Conservation (phyloP, 2,329 filamentous ascomycete species). For the Botrytis aclada region DNA sequence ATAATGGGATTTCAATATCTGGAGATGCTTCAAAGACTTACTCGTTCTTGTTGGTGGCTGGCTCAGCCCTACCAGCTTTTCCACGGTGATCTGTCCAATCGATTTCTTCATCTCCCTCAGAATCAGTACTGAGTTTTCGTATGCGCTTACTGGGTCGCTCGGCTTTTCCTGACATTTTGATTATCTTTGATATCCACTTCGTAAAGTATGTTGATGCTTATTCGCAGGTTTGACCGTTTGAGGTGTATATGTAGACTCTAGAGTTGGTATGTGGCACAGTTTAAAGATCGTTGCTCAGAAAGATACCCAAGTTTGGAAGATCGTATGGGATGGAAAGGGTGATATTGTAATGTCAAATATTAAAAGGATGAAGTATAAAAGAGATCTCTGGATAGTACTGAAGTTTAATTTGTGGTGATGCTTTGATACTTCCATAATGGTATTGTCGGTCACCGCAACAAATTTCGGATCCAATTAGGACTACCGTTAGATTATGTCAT, state of each 20-base stretch:
- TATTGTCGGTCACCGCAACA: background rate
- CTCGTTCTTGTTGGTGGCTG: slow-evolving; percentile 27
- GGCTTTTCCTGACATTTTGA: slow-evolving; percentile 29
- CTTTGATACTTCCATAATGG: slow-evolving; percentile 7
- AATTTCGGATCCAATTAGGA: slow-evolving; percentile 2
- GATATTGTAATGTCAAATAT: background rate
- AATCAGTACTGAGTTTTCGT: slow-evolving; percentile 35
- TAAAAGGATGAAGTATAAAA: background rate
- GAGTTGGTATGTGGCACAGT: slow-evolving; percentile 10
- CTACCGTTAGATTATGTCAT: slow-evolving; percentile 24
- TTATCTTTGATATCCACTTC: slow-evolving; percentile 8
- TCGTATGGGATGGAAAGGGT: background rate
- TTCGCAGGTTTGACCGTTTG: background rate
- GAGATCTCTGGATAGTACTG: background rate
- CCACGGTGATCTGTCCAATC: slow-evolving; percentile 28
- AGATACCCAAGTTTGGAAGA: background rate
- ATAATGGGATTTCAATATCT: slow-evolving; percentile 11
- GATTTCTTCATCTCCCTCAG: slow-evolving; percentile 29
- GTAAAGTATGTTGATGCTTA: slow-evolving; percentile 2
- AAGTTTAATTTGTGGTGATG: background rate
- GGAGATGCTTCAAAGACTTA: slow-evolving; percentile 22
- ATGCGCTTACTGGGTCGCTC: slow-evolving; percentile 33
- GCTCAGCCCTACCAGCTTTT: slow-evolving; percentile 27
- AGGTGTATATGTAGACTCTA: slow-evolving; percentile 11
- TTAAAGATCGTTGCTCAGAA: background rate